Evolutionary conservation across 2,329 filamentous ascomycete genomes (phyloP).

Genomic region (Periconia macrospinosa): DNA sequence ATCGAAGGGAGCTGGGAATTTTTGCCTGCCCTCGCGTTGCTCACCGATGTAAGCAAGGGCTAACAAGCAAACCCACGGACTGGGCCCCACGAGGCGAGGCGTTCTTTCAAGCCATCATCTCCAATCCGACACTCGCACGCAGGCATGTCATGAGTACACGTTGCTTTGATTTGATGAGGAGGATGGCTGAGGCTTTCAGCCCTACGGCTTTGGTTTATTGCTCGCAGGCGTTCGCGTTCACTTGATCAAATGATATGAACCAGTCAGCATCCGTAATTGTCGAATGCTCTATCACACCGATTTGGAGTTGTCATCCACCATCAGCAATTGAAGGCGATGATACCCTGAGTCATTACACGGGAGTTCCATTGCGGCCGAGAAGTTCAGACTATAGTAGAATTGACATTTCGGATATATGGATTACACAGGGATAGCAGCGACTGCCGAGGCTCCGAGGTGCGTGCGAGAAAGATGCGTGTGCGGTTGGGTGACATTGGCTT

Average conservation of each 20-base stretch:
- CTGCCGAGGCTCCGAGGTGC: neutral
- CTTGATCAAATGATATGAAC: conserved; percentile 17
- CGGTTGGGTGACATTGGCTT: too few relatives aligned
- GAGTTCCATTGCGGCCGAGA: neutral
- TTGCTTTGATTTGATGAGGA: neutral
- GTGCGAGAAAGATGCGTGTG: neutral
- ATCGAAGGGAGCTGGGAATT: conserved; percentile 1
- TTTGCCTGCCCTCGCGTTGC: neutral
- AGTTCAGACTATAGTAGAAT: neutral
- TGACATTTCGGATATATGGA: neutral
- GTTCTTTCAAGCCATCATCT: neutral
- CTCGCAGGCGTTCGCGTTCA: conserved; percentile 13
- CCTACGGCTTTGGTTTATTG: conserved; percentile 5
- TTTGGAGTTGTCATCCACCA: neutral
- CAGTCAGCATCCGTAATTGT: conserved; percentile 13
- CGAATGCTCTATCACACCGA: neutral
- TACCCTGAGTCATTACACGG: neutral
- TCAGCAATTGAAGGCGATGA: neutral
- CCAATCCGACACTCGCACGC: neutral
- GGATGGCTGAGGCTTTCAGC: neutral
- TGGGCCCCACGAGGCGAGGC: conserved; percentile 9
- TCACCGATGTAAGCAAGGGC: conserved; percentile 21
- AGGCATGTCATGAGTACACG: neutral
- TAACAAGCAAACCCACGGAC: neutral
- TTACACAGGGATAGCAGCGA: neutral